Base-by-base conservation (phyloP, 202 grass and related monocot genomes). In the Hordeum pubiflorum region DNA sequence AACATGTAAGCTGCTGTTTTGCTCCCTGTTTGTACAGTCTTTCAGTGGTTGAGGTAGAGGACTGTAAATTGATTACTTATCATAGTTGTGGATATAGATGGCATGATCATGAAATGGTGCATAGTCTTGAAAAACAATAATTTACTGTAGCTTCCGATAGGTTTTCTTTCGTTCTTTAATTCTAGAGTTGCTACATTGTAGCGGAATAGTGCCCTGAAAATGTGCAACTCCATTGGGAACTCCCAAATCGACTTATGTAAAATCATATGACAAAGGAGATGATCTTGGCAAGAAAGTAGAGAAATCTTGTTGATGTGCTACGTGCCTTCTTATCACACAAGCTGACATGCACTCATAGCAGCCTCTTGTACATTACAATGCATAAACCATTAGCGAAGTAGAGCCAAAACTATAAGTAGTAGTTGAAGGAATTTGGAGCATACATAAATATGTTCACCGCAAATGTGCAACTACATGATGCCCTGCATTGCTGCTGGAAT, bases 1-100 rank as follows among this genome's bases (percentile, higher is more conserved):
- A 99, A 95, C 91, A 84, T 91, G 96, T 99, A 90, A 89, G 87
- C 80, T 91, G 40, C 86, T 54, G n/a, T 61, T 67, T 80, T 63
- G 31, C 68, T 78, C 57, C 58, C 37, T 80, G 10, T 81, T 81
- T 24, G 3, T 24, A 55, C 14, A 13, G 10, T 13, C 61, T 69
- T 75, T 75, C 13, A 22, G 10, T 86, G 46, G n/a, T 69, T 79
- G 22, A 69, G 87, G 55, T 80, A 61, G 29, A 69, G 38, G 58
- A 54, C 52, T 69, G 68, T 69, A 69, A 54, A 83, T 52, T 56
- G 69, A 13, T 46, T 41, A 14, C 7, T 68, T 63, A n/a, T 7
- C 4, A 33, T 82, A 44, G 7, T 26, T 76, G 12, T 80, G 15
- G 12, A 36, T 67, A 20, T 18, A 26, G 43, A 18, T 72, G 24